These are phyloP conservation scores for Lyophyllum atratum DNA, from an alignment of 768 basidiomycete genomes.

Conservation along the genomic window DNA sequence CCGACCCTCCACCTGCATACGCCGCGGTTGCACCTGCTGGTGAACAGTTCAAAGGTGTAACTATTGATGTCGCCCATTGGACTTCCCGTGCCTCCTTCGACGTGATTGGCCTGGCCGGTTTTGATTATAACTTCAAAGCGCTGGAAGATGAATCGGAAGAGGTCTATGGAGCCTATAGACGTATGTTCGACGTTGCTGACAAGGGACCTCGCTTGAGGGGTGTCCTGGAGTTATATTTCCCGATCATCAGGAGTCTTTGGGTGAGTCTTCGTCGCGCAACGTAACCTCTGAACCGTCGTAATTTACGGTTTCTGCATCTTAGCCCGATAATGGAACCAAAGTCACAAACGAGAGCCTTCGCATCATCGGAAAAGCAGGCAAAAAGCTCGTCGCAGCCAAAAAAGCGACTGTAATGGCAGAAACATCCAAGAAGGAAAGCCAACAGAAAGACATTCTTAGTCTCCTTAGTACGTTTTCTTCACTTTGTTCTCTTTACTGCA, in stretches of 20 bases:
- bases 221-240: constrained; percentile 48
- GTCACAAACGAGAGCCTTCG: constrained; percentile 38
- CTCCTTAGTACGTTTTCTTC: constrained; percentile 45
- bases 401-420: constrained; percentile 38
- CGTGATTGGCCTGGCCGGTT: constrained; percentile 60
- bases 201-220: constrained; percentile 41
- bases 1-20: constrained; percentile 11
- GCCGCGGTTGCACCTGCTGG: constrained; percentile 9
- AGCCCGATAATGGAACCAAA: constrained; percentile 45
- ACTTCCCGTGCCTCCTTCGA: constrained; percentile 65
- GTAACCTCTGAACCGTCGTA: neutral
- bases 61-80: constrained; percentile 57
- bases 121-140: constrained; percentile 53
- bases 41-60: constrained; percentile 14
- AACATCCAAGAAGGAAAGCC: constrained; percentile 28
- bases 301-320: neutral
- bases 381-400: constrained; percentile 44
- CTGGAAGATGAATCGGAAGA: constrained; percentile 49
- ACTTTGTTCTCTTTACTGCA: neutral
- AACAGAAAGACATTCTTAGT: constrained; percentile 50
- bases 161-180: constrained; percentile 50
- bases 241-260: constrained; percentile 44
- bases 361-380: constrained; percentile 42
- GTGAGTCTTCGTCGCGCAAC: constrained; percentile 26
- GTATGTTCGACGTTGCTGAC: constrained; percentile 51